Evolutionary conservation across 495 filamentous ascomycete species (phyloP).

Genomic region (Cairneyella variabilis): DNA sequence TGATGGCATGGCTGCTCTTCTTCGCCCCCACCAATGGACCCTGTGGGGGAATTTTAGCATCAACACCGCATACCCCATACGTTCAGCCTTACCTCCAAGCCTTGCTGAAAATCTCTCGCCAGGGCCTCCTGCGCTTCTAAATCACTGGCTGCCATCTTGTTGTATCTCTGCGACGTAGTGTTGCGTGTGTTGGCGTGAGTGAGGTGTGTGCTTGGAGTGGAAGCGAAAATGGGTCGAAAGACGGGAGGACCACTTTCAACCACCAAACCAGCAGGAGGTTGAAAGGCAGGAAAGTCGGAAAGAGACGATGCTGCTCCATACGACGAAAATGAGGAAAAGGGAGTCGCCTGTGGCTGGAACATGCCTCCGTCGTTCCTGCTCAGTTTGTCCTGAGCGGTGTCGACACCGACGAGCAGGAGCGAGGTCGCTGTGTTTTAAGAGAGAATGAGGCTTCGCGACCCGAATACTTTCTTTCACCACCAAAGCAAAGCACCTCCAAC

Average conservation of each 20-base stretch:
- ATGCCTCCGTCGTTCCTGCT: conserved; percentile 30
- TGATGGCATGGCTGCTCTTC: conserved; percentile 71
- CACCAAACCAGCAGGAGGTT: conserved; percentile 35
- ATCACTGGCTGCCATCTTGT: conserved; percentile 33
- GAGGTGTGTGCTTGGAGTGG: conserved; percentile 37
- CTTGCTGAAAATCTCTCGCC: conserved; percentile 61
- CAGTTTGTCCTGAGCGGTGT: not conserved
- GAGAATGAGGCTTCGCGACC: too few species aligned
- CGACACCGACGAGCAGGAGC: not conserved
- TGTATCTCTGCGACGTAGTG: too few species aligned
- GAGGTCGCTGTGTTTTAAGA: not conserved
- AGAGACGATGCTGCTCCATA: conserved; percentile 18
- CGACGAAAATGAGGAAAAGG: conserved; percentile 32
- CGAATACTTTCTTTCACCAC: too few species aligned
- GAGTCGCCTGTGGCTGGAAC: conserved; percentile 51
- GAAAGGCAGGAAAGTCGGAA: conserved; percentile 15
- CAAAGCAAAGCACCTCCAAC: too few species aligned
- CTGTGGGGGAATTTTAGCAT: conserved; percentile 41
- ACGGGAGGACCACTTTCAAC: conserved; percentile 24
- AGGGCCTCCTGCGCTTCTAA: conserved; percentile 50
- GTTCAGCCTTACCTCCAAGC: conserved; percentile 58
- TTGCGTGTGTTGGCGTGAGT: conserved; percentile 27
- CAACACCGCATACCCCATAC: conserved; percentile 39
- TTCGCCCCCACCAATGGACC: conserved; percentile 79
- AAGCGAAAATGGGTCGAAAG: conserved; percentile 39